A percentile compares a stretch with the other conserved stretches of the same genome.
Conservation (phyloP, 2,329 filamentous ascomycete genomes). For the Aaosphaeria pasadenensis region DNA sequence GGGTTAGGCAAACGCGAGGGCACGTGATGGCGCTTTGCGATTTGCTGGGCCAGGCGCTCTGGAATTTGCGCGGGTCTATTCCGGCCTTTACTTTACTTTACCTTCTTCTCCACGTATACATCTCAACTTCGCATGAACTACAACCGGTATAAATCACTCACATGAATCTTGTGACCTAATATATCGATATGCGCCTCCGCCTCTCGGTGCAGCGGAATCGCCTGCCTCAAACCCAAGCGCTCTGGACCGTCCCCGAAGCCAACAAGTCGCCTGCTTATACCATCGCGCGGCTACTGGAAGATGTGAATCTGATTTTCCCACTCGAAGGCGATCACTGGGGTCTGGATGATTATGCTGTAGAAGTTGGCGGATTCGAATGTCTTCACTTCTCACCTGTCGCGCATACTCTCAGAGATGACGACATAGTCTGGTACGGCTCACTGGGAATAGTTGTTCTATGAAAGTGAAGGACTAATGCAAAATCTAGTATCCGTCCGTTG, state of each 20-base stretch:
- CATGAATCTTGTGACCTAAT: too few species aligned
- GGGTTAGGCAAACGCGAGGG: too few species aligned
- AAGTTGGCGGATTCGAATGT: conserved; percentile 77
- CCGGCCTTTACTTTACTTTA: too few species aligned
- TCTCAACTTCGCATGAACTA: too few species aligned
- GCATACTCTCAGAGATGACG: conserved; percentile 73
- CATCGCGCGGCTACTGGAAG: conserved; percentile 71
- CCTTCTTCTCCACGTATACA: too few species aligned
- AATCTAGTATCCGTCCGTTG: conserved; percentile 70
- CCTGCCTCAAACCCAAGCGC: conserved; percentile 36
- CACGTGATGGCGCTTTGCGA: too few species aligned
- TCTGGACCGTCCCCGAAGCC: conserved; percentile 35
- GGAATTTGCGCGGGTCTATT: too few species aligned
- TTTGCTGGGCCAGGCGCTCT: too few species aligned
- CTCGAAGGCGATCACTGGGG: conserved; percentile 82
- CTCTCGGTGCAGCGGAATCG: conserved; percentile 35
- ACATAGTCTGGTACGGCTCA: conserved; percentile 71
- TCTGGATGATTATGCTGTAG: conserved; percentile 84
- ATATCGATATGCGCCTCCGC: conserved; percentile 31
- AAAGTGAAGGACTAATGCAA: conserved; percentile 3
- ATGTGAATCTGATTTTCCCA: conserved; percentile 76
- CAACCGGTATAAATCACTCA: too few species aligned
- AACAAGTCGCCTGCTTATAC: conserved; percentile 47
- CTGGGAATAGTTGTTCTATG: not conserved
- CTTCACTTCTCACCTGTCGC: conserved; percentile 76